phyloP scores from a whole-genome alignment of 2,329 filamentous ascomycete genomes.

The Fusarium illudens region DNA sequence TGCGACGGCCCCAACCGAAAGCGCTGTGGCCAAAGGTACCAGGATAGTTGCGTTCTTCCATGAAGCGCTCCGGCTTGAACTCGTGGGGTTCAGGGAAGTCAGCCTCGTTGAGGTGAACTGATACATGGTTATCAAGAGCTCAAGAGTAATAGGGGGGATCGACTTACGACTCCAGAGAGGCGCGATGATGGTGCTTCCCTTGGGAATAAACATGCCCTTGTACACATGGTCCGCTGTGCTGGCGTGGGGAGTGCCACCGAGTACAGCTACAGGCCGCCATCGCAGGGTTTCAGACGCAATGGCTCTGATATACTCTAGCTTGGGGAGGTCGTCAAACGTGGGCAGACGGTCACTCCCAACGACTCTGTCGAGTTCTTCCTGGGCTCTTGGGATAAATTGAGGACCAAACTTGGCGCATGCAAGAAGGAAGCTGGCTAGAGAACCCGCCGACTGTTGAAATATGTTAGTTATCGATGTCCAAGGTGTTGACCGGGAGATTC shows the following conservation, averaged over 20 bases:
- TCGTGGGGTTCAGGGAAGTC: conserved; percentile 52
- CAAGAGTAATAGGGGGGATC: rapidly evolving
- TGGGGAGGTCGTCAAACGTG: conserved; percentile 48
- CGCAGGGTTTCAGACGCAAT: conserved; percentile 51
- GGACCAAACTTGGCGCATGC: conserved; percentile 62
- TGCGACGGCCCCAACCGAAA: conserved; percentile 53
- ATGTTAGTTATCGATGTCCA: neutral
- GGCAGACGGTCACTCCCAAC: conserved; percentile 50
- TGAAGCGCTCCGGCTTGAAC: conserved; percentile 50
- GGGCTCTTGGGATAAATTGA: conserved; percentile 55
- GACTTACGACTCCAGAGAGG: conserved; percentile 54
- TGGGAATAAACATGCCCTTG: conserved; percentile 55
- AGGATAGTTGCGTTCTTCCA: conserved; percentile 48
- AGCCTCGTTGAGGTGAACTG: conserved; percentile 52
- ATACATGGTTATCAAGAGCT: rapidly evolving
- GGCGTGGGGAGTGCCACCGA: conserved; percentile 56
- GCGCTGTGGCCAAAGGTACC: conserved; percentile 50
- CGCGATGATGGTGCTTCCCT: conserved; percentile 53
- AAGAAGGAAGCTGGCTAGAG: conserved; percentile 58
- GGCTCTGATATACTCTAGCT: conserved; percentile 48
- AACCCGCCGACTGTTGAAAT: conserved; percentile 52
- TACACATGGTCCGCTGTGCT: conserved; percentile 54
- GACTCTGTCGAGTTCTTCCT: conserved; percentile 50
- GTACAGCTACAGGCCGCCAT: conserved; percentile 53
- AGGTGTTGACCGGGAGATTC: rapidly evolving